phyloP scores from a whole-genome alignment of 441 rosid genomes.

The Sinapis alba region DNA sequence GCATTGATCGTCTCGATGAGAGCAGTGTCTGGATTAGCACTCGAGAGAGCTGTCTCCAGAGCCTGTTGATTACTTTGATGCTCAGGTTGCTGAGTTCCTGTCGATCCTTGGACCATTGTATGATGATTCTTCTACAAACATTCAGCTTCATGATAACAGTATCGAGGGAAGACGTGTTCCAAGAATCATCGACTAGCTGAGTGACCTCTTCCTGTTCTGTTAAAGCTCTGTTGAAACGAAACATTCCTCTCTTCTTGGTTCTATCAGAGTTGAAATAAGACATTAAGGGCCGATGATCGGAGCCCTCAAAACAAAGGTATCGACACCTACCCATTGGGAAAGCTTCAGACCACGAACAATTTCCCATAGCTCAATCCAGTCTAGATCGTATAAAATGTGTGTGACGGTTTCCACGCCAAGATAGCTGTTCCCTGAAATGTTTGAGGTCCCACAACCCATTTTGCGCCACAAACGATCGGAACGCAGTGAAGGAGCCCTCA shows the following conservation, averaged over 20 bases:
- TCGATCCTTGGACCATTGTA: not conserved
- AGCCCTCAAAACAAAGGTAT: not conserved
- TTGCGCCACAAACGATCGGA: no score
- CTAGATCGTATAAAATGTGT: not conserved
- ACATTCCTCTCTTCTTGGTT: not conserved
- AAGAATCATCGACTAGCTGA: not conserved
- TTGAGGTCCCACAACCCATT: not conserved
- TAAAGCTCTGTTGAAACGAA: not conserved
- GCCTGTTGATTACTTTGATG: no score
- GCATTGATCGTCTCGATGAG: no score
- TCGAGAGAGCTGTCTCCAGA: no score
- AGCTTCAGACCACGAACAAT: not conserved
- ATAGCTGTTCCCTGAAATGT: not conserved
- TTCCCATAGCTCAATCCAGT: not conserved
- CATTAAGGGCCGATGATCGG: not conserved
- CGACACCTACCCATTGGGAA: not conserved
- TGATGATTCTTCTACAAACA: not conserved
- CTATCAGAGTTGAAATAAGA: not conserved
- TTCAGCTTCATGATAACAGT: not conserved
- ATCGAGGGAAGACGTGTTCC: not conserved
- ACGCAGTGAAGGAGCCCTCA: no score
- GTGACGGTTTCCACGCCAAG: not conserved
- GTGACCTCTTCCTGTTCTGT: not conserved
- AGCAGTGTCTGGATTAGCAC: no score
- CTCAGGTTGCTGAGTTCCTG: no score